Evolutionary conservation across 257 asterid genomes (phyloP), one percentile per base, ranked within the genome.

Genomic region (Solanum pinnatisectum): DNA sequence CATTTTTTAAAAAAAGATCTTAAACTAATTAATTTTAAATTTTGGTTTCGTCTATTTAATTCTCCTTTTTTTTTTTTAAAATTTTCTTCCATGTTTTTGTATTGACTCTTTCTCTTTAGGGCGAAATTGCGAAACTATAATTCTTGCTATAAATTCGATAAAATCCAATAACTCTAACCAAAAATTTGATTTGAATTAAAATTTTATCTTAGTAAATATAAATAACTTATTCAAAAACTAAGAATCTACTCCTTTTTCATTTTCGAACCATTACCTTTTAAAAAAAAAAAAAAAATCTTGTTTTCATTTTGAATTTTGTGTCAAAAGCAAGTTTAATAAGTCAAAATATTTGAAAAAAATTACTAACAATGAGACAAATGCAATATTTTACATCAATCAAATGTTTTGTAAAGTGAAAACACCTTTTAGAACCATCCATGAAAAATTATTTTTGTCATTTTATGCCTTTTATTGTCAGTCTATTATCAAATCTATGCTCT

Each of bases 351-450:
- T 30, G 42, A 30, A 46, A 70, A 15, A 5, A 46, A 16, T 16
- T 8, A 71, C 11, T 6, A 18, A 56, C 42, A 79, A 79, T 5
- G 18, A 46, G 68, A 81, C 68, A 81, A 81, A 44, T 81, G 2
- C 15, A 46, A 25, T 49, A 27, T 79, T 40, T 44, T 78, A 8
- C 65, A 79, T 79, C 65, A 46, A 30, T 81, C 42, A 46, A 81
- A 30, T 81, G 15, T 79, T 44, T 79, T 18, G 14, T 79, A 79
- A 44, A 79, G 84, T 79, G 27, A 46, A 71, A 46, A 16, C 7
- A 81, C 85, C 85, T 30, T 81, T 81, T 30, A 49, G 85, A 81
- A 81, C 11, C 37, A 81, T 81, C 85, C 10, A 46, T 46, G 30
- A 10, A 74, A 74, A 27, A 5, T 16, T 2, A 16, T 81, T 81